Evolutionary conservation across 768 basidiomycete genomes (phyloP).

Genomic region (Tricholomella constricta): DNA sequence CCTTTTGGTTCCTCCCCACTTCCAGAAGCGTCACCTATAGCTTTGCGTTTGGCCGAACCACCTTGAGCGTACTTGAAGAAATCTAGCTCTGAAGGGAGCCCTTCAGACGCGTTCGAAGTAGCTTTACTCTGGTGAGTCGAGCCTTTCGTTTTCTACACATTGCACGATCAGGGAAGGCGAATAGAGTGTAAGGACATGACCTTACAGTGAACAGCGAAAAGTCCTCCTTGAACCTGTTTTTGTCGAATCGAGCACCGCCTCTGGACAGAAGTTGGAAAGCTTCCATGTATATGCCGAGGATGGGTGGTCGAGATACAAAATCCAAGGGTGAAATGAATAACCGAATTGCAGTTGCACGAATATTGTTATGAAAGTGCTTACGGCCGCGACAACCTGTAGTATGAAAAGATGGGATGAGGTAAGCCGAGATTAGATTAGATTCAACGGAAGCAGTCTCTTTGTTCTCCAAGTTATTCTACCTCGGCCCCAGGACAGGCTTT

Average conservation of each 20-base stretch:
- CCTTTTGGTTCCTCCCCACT: slow-evolving; percentile 20
- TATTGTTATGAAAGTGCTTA: too few species aligned
- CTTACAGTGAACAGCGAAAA: slow-evolving; percentile 69
- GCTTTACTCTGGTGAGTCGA: slow-evolving; percentile 9
- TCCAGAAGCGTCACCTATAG: slow-evolving; percentile 8
- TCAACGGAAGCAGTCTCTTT: too few species aligned
- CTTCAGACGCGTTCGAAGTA: slow-evolving; percentile 28
- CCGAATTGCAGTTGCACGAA: too few species aligned
- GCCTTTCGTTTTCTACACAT: slow-evolving; percentile 19
- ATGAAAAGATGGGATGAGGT: slow-evolving; percentile 1
- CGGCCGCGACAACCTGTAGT: too few species aligned
- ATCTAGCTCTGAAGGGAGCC: slow-evolving; percentile 78
- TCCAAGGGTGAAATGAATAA: not conserved
- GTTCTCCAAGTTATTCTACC: too few species aligned
- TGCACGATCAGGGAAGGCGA: slow-evolving; percentile 4
- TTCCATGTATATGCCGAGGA: slow-evolving; percentile 54
- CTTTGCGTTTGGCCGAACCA: slow-evolving; percentile 54
- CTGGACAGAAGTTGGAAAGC: slow-evolving; percentile 89
- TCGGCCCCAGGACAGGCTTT: too few species aligned
- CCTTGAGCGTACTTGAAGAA: slow-evolving; percentile 88
- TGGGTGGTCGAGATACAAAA: not conserved
- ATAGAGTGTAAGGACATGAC: slow-evolving; percentile 2
- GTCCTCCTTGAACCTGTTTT: slow-evolving; percentile 68
- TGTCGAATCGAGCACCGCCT: slow-evolving; percentile 84
- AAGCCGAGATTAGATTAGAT: slow-evolving; percentile 10